Evolutionary conservation across 305 asterid species (phyloP).

Genomic region (Fraxinus paxiana): DNA sequence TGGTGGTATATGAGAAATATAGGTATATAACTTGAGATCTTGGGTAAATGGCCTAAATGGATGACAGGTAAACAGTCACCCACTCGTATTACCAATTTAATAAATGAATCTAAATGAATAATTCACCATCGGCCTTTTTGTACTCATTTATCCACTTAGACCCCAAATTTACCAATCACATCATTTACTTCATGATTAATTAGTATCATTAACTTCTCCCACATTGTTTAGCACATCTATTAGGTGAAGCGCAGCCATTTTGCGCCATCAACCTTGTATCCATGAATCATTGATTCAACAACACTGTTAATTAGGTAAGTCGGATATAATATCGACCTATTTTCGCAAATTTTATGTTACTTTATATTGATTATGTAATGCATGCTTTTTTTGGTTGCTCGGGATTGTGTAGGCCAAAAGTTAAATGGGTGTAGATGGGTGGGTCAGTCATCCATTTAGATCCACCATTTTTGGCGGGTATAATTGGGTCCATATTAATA

Average conservation of each 20-base stretch:
- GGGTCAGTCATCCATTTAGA: background rate
- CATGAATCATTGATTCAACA: background rate
- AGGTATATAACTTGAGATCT: background rate
- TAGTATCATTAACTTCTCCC: background rate
- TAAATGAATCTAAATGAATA: background rate
- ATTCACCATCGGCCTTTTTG: background rate
- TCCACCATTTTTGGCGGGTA: background rate
- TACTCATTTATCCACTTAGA: background rate
- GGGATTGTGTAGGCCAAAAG: background rate
- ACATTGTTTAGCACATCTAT: background rate
- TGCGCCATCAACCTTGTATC: background rate
- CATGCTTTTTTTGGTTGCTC: conserved; percentile 1
- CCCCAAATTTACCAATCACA: background rate
- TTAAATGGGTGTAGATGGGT: background rate
- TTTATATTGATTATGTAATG: background rate
- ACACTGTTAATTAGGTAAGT: background rate
- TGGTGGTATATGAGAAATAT: background rate
- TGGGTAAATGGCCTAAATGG: background rate
- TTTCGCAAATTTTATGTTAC: background rate
- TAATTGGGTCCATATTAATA: background rate
- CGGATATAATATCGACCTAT: background rate
- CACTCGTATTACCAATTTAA: background rate
- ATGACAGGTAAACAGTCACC: background rate
- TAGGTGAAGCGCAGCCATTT: background rate
- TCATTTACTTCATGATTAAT: background rate